These are phyloP conservation scores for Hypoxylon crocopeplum DNA, from an alignment of 495 filamentous ascomycete genomes.

Conservation along the genomic window DNA sequence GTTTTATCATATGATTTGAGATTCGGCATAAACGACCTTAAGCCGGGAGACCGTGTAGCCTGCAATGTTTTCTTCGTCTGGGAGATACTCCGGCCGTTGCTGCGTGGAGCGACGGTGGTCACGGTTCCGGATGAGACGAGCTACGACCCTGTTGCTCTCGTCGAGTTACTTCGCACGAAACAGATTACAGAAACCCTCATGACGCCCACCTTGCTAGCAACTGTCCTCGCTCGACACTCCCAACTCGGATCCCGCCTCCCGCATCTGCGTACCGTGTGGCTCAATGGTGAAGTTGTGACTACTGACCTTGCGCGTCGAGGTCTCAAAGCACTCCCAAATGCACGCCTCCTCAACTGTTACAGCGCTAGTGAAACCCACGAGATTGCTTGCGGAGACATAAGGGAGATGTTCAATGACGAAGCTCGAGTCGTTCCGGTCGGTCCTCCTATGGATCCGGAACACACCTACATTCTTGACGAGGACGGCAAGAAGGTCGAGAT, in stretches of 20 bases:
- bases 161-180: slow-evolving; percentile 65
- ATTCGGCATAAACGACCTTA: slow-evolving; percentile 66
- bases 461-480: slow-evolving; percentile 68
- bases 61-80: slow-evolving; percentile 80
- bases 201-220: slow-evolving; percentile 74
- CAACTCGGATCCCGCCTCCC: slow-evolving; percentile 63
- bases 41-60: slow-evolving; percentile 69
- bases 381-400: slow-evolving; percentile 73
- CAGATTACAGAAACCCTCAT: slow-evolving; percentile 72
- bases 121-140: slow-evolving; percentile 70
- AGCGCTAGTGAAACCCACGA: slow-evolving; percentile 77
- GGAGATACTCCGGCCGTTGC: slow-evolving; percentile 74
- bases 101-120: slow-evolving; percentile 71
- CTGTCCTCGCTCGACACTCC: slow-evolving; percentile 65
- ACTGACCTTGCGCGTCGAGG: slow-evolving; percentile 68
- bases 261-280: slow-evolving; percentile 66
- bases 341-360: slow-evolving; percentile 72
- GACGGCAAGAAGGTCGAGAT: slow-evolving; percentile 55
- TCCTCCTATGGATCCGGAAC: slow-evolving; percentile 61
- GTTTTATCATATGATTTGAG: slow-evolving; percentile 70
- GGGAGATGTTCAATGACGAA: slow-evolving; percentile 60
- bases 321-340: slow-evolving; percentile 65
- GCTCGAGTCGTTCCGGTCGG: slow-evolving; percentile 65
- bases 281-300: slow-evolving; percentile 75
- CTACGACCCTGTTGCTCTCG: slow-evolving; percentile 70